Base-by-base conservation (phyloP, 495 filamentous ascomycete species). In the Trichoderma reesei region DNA sequence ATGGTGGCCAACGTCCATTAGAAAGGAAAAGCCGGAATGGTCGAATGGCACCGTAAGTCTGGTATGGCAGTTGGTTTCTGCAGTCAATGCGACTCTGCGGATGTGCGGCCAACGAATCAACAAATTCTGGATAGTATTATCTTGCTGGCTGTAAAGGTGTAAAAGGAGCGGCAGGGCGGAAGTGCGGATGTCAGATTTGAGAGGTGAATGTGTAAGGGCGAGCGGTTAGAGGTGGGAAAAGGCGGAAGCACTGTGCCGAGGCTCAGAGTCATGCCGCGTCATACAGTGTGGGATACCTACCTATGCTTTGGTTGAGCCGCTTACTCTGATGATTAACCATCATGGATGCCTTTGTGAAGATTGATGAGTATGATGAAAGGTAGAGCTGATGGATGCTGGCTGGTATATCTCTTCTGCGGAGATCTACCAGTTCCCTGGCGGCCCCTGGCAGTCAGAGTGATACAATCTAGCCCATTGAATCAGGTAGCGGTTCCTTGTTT, bases 1-100 rank as follows among this genome's bases (percentile, higher is more conserved):
- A 38, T 63, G 33, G 37, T 64, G 26, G 26, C 26, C 44, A 2
- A 38, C 20, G 33, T 64, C 62, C 62, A 64, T 64, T 26, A 33
- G 51, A 56, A 7, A 56, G n/a, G 9, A 20, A 39, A 11, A 8
- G 14, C 41, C 41, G 41, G 41, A 44, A 26, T 26, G 11, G 38
- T 6, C 2, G 38, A 39, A 7, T 39, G 38, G 11, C 11, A 11
- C 38, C 38, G 38, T 39, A 39, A 39, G 38, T 48, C 10, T 44
- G 18, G 44, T 6, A 7, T 18, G 18, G n/a, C 16, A n/a, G 41
- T 10, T 54, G 46, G 46, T 18, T 54, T 31, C n/a, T 10, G 46
- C 26, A 11, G 46, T 16, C 16, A 56, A 56, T 56, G 26, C 51
- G 51, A 56, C 51, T 20, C 51, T 56, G 51, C 51, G 31, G 26